These are phyloP conservation scores for Fusarium coffeatum DNA, from an alignment of 2,329 filamentous ascomycete genomes.

Conservation along the genomic window DNA sequence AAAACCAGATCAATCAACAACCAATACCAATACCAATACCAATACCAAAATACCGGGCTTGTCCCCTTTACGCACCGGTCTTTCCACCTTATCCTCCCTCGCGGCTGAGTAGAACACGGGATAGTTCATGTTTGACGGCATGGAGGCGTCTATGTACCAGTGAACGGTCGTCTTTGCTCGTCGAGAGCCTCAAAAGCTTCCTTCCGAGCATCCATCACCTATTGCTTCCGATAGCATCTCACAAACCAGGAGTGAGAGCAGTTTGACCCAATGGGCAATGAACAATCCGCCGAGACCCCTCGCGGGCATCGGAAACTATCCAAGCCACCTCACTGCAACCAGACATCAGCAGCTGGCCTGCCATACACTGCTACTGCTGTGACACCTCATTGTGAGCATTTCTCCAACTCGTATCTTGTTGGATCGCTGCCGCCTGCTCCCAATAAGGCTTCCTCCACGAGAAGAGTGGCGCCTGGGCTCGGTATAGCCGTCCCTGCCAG, in stretches of 20 bases:
- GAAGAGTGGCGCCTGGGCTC: slow-evolving; percentile 26
- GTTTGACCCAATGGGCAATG: slow-evolving; percentile 61
- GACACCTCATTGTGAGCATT: slow-evolving; percentile 43
- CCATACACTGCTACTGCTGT: slow-evolving; percentile 52
- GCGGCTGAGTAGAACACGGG: slow-evolving; percentile 12
- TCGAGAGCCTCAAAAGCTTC: slow-evolving; percentile 36
- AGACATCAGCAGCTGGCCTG: slow-evolving; percentile 56
- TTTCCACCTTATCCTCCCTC: slow-evolving; percentile 15
- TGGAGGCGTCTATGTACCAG: slow-evolving; percentile 41
- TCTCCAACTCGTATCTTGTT: slow-evolving; percentile 50
- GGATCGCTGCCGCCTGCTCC: slow-evolving; percentile 43
- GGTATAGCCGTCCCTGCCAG: slow-evolving; percentile 36
- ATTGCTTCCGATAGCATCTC: slow-evolving; percentile 26
- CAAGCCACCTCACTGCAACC: slow-evolving; percentile 60
- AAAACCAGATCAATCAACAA: slow-evolving; percentile 7
- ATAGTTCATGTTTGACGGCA: slow-evolving; percentile 38
- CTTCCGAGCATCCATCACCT: slow-evolving; percentile 26
- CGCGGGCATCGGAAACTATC: slow-evolving; percentile 61
- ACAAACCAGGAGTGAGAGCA: slow-evolving; percentile 29
- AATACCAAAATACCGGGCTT: not conserved
- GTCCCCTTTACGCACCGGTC: not conserved
- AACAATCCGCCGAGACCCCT: slow-evolving; percentile 59
- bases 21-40: slow-evolving; percentile 4
- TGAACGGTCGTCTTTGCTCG: slow-evolving; percentile 41
- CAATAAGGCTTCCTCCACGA: slow-evolving; percentile 28